phyloP scores from a whole-genome alignment of 1,284 basidiomycete genomes.

The Wallemia mellicola region DNA sequence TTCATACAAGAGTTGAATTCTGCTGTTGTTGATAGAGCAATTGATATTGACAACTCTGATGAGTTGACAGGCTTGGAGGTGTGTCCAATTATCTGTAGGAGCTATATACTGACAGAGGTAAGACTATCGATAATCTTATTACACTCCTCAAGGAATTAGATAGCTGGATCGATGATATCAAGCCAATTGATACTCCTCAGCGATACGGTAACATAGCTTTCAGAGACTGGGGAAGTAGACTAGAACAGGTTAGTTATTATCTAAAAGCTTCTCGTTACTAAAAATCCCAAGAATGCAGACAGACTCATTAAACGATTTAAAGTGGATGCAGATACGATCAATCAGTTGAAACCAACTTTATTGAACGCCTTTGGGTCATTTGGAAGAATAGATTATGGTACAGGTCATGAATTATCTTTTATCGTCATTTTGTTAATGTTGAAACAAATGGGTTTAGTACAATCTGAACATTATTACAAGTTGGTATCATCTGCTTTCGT shows the following conservation, averaged over 20 bases:
- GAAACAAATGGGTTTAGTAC: constrained; percentile 18
- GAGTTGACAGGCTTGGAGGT: background rate
- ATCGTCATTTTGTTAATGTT: constrained; percentile 42
- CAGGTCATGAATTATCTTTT: constrained; percentile 78
- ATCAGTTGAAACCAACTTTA: constrained; percentile 41
- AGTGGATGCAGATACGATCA: constrained; percentile 24
- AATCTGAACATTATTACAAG: constrained; percentile 6
- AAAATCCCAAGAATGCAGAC: constrained; percentile 3
- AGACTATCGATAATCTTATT: constrained; percentile 25
- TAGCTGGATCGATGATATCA: constrained; percentile 52
- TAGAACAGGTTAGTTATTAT: constrained; percentile 50
- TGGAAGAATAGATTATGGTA: constrained; percentile 77
- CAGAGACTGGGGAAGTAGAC: constrained; percentile 47
- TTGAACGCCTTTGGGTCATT: constrained; percentile 69
- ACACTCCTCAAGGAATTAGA: constrained; percentile 36
- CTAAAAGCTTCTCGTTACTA: too few species aligned
- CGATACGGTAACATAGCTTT: constrained; percentile 87
- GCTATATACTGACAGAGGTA: background rate
- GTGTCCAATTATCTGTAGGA: background rate
- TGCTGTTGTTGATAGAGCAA: constrained; percentile 11
- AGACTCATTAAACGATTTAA: constrained; percentile 30
- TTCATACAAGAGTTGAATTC: constrained; percentile 13
- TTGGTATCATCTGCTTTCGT: constrained; percentile 22
- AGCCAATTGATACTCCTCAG: constrained; percentile 46
- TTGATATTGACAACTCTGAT: constrained; percentile 4